A percentile compares a stretch with the other conserved stretches of the same genome.
phyloP scores from a whole-genome alignment of 257 asterid genomes.

The Hygrophila difformis region DNA sequence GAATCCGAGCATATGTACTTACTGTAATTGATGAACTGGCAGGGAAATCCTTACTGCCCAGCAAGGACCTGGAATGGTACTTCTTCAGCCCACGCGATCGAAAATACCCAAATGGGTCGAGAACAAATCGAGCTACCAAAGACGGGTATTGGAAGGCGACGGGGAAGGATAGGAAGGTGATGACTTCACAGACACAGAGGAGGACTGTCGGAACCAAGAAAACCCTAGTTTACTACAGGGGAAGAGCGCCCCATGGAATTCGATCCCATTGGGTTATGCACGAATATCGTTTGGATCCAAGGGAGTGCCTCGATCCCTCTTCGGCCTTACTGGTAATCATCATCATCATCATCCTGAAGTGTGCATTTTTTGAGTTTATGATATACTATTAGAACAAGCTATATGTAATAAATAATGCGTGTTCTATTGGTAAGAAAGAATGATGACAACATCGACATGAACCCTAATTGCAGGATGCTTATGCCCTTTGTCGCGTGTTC shows the following conservation, averaged over 20 bases:
- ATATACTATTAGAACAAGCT: too few species aligned
- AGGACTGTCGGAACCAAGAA: conserved; percentile 91
- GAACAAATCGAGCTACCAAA: conserved; percentile 92
- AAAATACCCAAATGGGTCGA: conserved; percentile 90
- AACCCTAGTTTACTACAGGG: conserved; percentile 94
- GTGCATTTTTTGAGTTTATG: too few species aligned
- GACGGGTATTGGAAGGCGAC: conserved; percentile 99
- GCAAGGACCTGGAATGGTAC: conserved; percentile 99
- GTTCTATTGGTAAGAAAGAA: too few species aligned
- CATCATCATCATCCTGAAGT: too few species aligned
- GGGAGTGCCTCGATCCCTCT: conserved; percentile 60
- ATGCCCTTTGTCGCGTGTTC: conserved; percentile 91
- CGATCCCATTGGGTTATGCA: conserved; percentile 99
- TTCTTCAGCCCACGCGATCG: conserved; percentile 95
- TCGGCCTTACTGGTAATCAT: conserved; percentile 83
- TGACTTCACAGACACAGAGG: conserved; percentile 64
- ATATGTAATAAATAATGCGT: too few species aligned
- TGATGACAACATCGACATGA: too few species aligned
- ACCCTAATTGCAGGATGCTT: conserved; percentile 96
- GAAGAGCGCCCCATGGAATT: conserved; percentile 97
- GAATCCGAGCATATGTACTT: too few species aligned
- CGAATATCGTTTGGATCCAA: conserved; percentile 85
- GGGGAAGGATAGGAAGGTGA: conserved; percentile 91
- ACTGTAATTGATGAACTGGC: too few species aligned
- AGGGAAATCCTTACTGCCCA: conserved; percentile 90